phyloP scores from a whole-genome alignment of 805 yeast genomes.

The Limtongozyma cylindracea region DNA sequence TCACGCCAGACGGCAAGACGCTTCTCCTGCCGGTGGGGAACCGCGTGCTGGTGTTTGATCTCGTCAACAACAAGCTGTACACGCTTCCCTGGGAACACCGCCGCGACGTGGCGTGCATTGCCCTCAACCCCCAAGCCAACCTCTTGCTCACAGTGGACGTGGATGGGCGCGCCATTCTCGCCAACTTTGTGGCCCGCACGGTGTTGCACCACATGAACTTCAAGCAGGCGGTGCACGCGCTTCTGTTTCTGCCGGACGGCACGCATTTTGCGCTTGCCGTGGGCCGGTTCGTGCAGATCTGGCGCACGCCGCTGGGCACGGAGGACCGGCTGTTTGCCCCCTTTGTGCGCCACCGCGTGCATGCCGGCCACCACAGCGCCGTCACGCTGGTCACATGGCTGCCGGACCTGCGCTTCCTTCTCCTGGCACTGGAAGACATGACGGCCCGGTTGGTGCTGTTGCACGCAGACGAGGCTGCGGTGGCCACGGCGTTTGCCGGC shows the following conservation, averaged over 20 bases:
- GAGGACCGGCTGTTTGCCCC: constrained; percentile 93
- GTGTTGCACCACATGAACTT: constrained; percentile 90
- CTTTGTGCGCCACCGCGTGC: constrained; percentile 69
- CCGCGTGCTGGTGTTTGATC: constrained; percentile 70
- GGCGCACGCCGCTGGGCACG: constrained; percentile 67
- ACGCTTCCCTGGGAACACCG: constrained; percentile 89
- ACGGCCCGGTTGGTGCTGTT: constrained; percentile 71
- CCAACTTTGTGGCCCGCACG: constrained; percentile 58
- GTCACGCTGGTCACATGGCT: constrained; percentile 72
- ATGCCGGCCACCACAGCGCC: constrained; percentile 83
- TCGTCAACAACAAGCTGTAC: constrained; percentile 60
- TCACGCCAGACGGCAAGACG: constrained; percentile 66
- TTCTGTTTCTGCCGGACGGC: constrained; percentile 80
- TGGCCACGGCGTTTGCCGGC: constrained; percentile 73
- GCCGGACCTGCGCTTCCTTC: constrained; percentile 63
- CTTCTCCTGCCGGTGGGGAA: constrained; percentile 87
- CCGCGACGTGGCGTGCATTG: constrained; percentile 53
- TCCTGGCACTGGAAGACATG: constrained; percentile 75
- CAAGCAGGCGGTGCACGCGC: constrained; percentile 46
- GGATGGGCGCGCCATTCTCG: constrained; percentile 84
- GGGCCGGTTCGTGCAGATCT: constrained; percentile 66
- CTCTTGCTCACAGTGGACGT: constrained; percentile 63
- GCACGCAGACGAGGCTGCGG: constrained; percentile 34
- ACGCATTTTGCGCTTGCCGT: constrained; percentile 65
- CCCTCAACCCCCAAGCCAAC: constrained; percentile 64